phyloP scores from a whole-genome alignment of 1,284 basidiomycete species.

The Pseudozyma flocculosa region DNA sequence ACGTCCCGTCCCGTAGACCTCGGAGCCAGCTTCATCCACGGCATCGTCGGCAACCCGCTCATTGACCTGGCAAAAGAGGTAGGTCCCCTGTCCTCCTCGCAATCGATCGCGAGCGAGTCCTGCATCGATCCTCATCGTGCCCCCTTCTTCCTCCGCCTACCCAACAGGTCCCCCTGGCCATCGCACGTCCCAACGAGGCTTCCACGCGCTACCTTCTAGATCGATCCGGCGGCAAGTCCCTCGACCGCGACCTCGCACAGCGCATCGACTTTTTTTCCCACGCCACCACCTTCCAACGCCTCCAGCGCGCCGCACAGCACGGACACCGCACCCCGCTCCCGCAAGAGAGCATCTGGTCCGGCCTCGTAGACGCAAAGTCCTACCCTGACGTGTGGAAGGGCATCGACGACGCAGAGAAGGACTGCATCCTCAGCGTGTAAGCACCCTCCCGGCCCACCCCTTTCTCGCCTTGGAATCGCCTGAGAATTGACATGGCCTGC shows the following conservation, averaged over 20 bases:
- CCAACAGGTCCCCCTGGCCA: no score
- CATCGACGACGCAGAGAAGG: conserved; percentile 1
- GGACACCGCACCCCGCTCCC: neutral
- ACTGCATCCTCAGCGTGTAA: neutral
- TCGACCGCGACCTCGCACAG: neutral
- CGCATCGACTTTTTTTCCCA: neutral
- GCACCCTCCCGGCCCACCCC: neutral
- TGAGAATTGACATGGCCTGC: no score
- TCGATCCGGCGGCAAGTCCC: neutral
- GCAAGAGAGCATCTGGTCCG: conserved; percentile 1
- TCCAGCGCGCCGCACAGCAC: neutral
- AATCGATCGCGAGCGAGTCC: no score
- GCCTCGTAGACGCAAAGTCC: neutral
- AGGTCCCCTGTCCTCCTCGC: neutral
- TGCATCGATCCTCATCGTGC: no score
- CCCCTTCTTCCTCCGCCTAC: no score
- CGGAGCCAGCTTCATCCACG: conserved; percentile 12
- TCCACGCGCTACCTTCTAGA: neutral
- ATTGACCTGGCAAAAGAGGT: conserved; percentile 3
- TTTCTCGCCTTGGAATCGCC: no score
- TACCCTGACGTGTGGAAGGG: conserved; percentile 3
- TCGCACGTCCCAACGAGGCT: neutral
- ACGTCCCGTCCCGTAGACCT: conserved; percentile 8
- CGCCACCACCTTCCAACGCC: conserved; percentile 3
- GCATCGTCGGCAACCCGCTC: conserved; percentile 7